A percentile compares a stretch with the other conserved stretches of the same genome.
Conservation (phyloP, 2,329 filamentous ascomycete genomes). For the Xylariaceae sp. region DNA sequence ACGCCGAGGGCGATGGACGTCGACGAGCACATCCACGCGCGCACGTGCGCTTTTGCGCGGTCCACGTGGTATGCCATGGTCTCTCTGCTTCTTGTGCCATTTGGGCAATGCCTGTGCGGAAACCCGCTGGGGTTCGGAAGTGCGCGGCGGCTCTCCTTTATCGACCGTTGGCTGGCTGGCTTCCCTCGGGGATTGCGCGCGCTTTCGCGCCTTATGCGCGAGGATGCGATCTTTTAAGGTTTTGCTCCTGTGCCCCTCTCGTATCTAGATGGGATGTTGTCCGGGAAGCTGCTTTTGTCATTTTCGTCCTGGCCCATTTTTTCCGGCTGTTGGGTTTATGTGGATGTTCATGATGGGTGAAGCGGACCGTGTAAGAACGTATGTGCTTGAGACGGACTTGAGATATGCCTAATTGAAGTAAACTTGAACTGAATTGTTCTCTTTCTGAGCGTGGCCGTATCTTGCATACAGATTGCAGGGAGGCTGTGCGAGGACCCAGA, state of each 20-base stretch:
- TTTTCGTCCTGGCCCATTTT: neutral
- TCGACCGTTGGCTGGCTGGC: neutral
- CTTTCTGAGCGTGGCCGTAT: no score
- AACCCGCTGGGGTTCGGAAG: neutral
- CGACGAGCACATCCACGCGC: neutral
- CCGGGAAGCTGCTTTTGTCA: neutral
- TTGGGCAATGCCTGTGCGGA: neutral
- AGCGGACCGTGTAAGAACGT: neutral
- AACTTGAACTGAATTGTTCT: no score
- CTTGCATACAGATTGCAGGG: neutral
- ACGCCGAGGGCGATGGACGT: conserved; percentile 23
- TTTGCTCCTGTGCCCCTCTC: neutral
- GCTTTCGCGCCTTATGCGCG: neutral
- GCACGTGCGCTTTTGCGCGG: neutral
- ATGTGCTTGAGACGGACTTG: neutral
- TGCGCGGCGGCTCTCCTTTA: neutral
- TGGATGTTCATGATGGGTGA: neutral
- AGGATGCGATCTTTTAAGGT: neutral
- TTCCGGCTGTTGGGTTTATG: neutral
- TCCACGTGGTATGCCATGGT: conserved; percentile 7
- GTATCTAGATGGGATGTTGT: neutral
- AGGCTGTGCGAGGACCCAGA: neutral
- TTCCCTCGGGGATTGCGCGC: neutral
- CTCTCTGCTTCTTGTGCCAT: neutral
- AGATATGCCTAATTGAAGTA: no score